Evolutionary conservation across 2,329 filamentous ascomycete genomes (phyloP), one percentile per base, ranked within the genome.

Genomic region (Microdochium paspali): DNA sequence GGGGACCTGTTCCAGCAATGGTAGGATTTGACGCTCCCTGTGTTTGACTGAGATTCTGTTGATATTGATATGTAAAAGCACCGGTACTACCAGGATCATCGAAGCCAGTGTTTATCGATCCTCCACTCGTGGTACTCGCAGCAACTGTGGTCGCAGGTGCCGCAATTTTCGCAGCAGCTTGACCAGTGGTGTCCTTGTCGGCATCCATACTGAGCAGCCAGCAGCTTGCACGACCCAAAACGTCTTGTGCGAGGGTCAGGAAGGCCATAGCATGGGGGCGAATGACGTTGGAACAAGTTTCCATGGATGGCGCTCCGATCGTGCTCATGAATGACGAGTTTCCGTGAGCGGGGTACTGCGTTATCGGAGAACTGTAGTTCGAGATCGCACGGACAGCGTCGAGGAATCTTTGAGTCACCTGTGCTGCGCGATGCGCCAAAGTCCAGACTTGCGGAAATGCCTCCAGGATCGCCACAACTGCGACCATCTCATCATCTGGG

Each of bases 201-300:
- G 53, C 53, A 3, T 49, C 44, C 28, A 51, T 50, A 26, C 57
- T 53, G 4, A 54, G 47, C 15, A 56, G 53, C 10, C 49, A 60
- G 35, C 55, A 65, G 10, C 62, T 65, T 15, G 64, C 60, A 47
- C 57, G 60, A 2, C 64, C 64, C 3, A 66, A 49, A 3, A 60
- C 58, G n/a, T 62, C 60, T 39, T 62, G 58, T 51, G 66, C 56
- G 39, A 66, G 39, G 10, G 48, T 45, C 5, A 55, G 53, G 10
- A 65, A 54, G 5, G 50, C 49, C 9, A 53, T 49, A 24, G 56
- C 46, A 21, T 54, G 49, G 2, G 55, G 54, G 10, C 51, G 44
- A 12, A 56, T 45, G 44, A 57, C 47, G 7, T 51, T 53, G 46
- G 51, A 53, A 23, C 49, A 52, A 2, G 54, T 52, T 32, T 53